These are phyloP conservation scores for Pseudogymnoascus destructans DNA, from an alignment of 2,329 filamentous ascomycete species.

Conservation along the genomic window DNA sequence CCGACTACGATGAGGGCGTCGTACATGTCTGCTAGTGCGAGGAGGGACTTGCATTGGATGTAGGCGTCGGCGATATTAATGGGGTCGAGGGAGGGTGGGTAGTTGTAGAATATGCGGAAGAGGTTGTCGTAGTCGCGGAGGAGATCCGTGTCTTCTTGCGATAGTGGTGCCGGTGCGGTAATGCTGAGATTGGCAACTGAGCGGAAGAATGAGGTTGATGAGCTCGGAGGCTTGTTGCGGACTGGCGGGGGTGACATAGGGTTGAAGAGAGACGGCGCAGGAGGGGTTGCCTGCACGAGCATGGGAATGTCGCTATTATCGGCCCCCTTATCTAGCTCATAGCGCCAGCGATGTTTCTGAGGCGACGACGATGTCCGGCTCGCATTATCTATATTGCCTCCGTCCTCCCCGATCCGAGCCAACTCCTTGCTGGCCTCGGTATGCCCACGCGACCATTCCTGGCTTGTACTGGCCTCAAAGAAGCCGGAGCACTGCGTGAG, in stretches of 20 bases:
- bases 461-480: constrained; percentile 75
- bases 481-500: constrained; percentile 84
- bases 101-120: constrained; percentile 93
- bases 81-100: constrained; percentile 65
- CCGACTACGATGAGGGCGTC: constrained; percentile 81
- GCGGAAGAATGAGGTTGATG: constrained; percentile 65
- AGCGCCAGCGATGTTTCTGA: constrained; percentile 59
- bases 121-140: constrained; percentile 91
- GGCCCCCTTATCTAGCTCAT: constrained; percentile 69
- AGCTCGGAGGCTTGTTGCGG: constrained; percentile 48
- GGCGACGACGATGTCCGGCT: constrained; percentile 15
- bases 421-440: constrained; percentile 29
- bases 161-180: constrained; percentile 29
- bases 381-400: constrained; percentile 28
- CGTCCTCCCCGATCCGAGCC: constrained; percentile 37
- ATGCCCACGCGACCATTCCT: constrained; percentile 51
- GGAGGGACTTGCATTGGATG: constrained; percentile 81
- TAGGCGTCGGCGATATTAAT: constrained; percentile 88
- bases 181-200: constrained; percentile 69
- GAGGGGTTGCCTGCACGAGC: constrained; percentile 57
- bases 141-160: constrained; percentile 56
- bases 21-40: constrained; percentile 86
- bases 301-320: constrained; percentile 70
- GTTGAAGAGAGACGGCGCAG: constrained; percentile 39
- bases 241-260: constrained; percentile 36